Base-by-base conservation (phyloP, 2,329 filamentous ascomycete genomes). In the Penicillium sp. region DNA sequence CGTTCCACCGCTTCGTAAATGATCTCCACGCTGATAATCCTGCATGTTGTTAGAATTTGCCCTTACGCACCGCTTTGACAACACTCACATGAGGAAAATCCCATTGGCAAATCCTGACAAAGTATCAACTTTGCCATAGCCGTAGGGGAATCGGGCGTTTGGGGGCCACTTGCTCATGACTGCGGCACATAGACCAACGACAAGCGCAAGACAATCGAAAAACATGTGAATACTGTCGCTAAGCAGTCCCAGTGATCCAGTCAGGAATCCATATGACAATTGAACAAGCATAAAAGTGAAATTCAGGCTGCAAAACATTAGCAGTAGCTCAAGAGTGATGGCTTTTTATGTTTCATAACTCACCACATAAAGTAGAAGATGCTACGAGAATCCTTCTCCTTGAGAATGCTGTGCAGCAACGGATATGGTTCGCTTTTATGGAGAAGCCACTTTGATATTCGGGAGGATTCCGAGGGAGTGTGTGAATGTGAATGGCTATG, bases 211-310 rank as follows among this genome's bases (percentile, higher is more conserved):
- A 66, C 94, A 99, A 76, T 99, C 94, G 68, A 99, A 97, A 70
- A 99, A 93, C 94, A 99, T 99, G 77, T 99, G 94, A 62, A 99
- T 94, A 69, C 93, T 97, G 75, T 99, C 94, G 65, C 92, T 96
- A 19, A 99, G 84, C n/a, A 99, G 82, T 3, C 94, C 94, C 6
- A 99, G 80, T 0, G 94, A 99, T 65, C 96, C 93, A 4, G 92
- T 97, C 12, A 94, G 78, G 68, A 94, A 96, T 49, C 94, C 94
- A 70, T 99, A 99, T 61, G 93, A 91, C 41, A 93, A 89, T 70
- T 99, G 94, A 1, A 99, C 86, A 35, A 90, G 79, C 94, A 99
- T 99, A 74, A 99, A 99, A 7, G 81, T 83, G 66, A 99, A 92
- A 72, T 99, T 99, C 55, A 99, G 83, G 61, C 91, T 96, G 70